Conservation (phyloP, 73 alveolate genomes). For the Breviolum minutum region DNA sequence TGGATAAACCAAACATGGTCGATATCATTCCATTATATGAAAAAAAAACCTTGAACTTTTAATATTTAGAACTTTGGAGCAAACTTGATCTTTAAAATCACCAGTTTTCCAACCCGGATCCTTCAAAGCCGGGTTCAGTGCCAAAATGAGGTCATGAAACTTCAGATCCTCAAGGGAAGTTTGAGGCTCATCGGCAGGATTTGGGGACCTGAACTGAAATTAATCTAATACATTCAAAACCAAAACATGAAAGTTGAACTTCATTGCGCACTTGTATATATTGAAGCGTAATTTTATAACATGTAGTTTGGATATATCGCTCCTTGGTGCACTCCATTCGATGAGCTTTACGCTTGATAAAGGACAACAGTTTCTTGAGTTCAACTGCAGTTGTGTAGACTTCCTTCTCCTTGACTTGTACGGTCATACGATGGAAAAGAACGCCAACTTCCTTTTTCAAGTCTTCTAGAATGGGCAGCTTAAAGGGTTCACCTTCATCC, state of each 20-base stretch:
- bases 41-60: no score
- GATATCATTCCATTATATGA: no score
- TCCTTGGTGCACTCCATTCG: not conserved
- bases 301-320: no score
- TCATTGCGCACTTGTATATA: no score
- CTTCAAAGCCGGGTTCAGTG: not conserved
- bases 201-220: no score
- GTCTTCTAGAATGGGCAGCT: not conserved
- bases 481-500: not conserved
- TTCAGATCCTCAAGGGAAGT: not conserved
- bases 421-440: not conserved
- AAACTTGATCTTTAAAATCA: not conserved
- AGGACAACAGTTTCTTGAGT: not conserved
- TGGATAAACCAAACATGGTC: no score
- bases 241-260: no score
- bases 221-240: no score
- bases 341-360: not conserved
- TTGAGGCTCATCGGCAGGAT: no score
- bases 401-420: not conserved
- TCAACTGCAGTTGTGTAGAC: not conserved
- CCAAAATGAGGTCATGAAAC: conserved; percentile 23
- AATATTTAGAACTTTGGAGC: not conserved
- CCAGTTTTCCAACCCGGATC: not conserved
- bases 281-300: no score
- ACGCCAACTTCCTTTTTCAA: not conserved